Base-by-base conservation (phyloP, 139 green algal genomes). In the Chlamydomonas applanata region DNA sequence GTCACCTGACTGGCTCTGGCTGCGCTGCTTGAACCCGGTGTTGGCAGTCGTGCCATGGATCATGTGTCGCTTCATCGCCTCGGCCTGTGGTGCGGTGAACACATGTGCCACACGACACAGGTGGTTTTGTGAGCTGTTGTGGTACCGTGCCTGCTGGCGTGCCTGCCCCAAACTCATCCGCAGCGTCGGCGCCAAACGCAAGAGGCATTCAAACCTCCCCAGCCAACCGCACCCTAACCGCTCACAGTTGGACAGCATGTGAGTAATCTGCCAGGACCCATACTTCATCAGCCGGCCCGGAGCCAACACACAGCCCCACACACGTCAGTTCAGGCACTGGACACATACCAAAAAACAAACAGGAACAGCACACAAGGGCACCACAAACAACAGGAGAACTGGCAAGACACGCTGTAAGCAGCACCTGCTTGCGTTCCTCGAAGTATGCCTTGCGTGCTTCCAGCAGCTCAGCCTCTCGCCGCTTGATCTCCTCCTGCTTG, bases 371-470 rank as follows among this genome's bases (percentile, higher is more conserved):
- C 27, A 67, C 25, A 45, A 27, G 7, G n/a, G 36, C n/a, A 19
- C 29, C 54, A 25, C 54, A 63, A 25, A 63, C 16, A 27, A 13
- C 25, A 27, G 17, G 20, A 7, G 56, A 14, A 63, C 56, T 13
- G 56, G 7, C 56, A 13, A 13, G 14, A 13, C 56, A 20, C 24
- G 16, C 20, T n/a, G 24, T 20, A 25, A 63, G 16, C 14, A 56
- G 40, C 60, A 69, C 62, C 74, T 80, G 74, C 71, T 82, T 82
- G 57, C 76, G 70, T 45, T 82, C 80, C 54, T 83, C 76, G 36
- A 82, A 86, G 73, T 86, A 86, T 4, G 73, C 81, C 69, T 82
- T 83, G 53, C 81, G 81, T 9, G 81, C 81, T 7, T 83, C 44
- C 57, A 86, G 69, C 72, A 86, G 61, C 72, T 86, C 80, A 27